phyloP scores from a whole-genome alignment of 1,139 yeast genomes.

The Spencermartinsiella ligniputridi region DNA sequence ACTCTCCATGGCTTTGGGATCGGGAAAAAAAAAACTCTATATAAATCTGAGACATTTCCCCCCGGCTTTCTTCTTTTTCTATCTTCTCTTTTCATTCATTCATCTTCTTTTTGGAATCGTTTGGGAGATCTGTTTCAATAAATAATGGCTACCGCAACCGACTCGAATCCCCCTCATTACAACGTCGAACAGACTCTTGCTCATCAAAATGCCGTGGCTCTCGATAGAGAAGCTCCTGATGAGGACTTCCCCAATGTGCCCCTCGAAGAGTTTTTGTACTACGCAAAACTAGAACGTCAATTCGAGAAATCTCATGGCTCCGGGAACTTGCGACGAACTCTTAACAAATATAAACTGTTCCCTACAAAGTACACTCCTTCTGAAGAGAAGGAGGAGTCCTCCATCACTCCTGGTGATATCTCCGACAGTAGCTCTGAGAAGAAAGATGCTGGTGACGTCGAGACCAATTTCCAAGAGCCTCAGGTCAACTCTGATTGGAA shows the following conservation, averaged over 20 bases:
- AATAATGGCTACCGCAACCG: too few relatives aligned
- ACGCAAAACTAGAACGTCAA: constrained; percentile 32
- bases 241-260: constrained; percentile 25
- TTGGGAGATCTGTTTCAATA: too few relatives aligned
- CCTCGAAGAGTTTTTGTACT: constrained; percentile 30
- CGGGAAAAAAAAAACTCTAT: too few relatives aligned
- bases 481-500: constrained; percentile 8
- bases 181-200: too few relatives aligned
- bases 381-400: neutral
- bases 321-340: constrained; percentile 11
- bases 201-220: constrained; percentile 16
- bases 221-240: constrained; percentile 7
- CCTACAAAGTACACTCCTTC: neutral
- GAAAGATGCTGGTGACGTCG: neutral
- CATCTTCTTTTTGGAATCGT: too few relatives aligned
- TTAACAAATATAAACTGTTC: neutral
- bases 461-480: neutral
- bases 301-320: constrained; percentile 22
- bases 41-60: too few relatives aligned
- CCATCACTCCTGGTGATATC: neutral
- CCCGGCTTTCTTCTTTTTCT: too few relatives aligned
- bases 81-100: too few relatives aligned
- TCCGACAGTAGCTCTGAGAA: neutral
- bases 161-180: too few relatives aligned
- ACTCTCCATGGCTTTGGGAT: too few relatives aligned